Evolutionary conservation across 2,329 filamentous ascomycete species (phyloP).

Genomic region (Scopulariopsis brevicaulis): DNA sequence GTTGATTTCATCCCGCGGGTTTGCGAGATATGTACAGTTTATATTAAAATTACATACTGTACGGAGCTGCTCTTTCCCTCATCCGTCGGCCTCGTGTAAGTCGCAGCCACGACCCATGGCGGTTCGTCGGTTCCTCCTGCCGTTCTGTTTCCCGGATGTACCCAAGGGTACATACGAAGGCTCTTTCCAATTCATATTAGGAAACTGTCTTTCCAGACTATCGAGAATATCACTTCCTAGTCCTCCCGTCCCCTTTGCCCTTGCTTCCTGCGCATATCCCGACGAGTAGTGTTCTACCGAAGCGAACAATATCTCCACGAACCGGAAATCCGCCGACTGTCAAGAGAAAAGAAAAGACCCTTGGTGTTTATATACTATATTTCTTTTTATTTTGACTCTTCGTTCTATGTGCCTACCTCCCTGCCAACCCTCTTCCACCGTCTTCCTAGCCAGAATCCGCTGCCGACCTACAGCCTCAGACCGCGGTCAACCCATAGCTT

Average conservation of each 20-base stretch:
- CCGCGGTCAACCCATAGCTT: not conserved
- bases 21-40: not conserved
- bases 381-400: not conserved
- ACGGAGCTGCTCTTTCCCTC: too few relatives aligned
- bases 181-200: too few relatives aligned
- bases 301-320: slow-evolving; percentile 37
- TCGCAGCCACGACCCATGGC: too few relatives aligned
- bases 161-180: too few relatives aligned
- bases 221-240: too few relatives aligned
- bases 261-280: too few relatives aligned
- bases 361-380: not conserved
- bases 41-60: not conserved
- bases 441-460: not conserved
- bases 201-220: too few relatives aligned
- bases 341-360: not conserved
- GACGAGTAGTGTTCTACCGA: not conserved
- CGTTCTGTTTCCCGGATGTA: too few relatives aligned
- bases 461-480: not conserved
- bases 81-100: too few relatives aligned
- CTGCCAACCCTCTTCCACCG: not conserved
- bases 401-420: not conserved
- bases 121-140: too few relatives aligned
- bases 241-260: too few relatives aligned
- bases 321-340: slow-evolving; percentile 18
- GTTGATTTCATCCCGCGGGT: not conserved